phyloP scores from a whole-genome alignment of 257 asterid genomes.

The Ilex asprella region DNA sequence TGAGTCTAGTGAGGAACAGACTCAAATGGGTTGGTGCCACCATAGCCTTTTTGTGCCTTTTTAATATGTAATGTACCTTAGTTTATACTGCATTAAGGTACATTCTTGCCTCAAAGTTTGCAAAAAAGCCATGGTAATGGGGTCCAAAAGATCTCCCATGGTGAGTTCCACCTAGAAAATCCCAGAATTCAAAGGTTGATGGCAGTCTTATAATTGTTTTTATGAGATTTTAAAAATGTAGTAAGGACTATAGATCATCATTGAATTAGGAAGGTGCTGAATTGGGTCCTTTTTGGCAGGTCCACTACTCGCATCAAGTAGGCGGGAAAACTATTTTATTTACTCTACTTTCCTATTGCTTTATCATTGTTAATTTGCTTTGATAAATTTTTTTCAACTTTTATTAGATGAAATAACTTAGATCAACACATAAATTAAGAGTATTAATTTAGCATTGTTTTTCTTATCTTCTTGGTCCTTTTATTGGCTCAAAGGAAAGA shows the following conservation, averaged over 20 bases:
- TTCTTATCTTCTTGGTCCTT: no score
- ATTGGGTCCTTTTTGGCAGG: conserved; percentile 28
- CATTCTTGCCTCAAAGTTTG: conserved; percentile 52
- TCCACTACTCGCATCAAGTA: conserved; percentile 29
- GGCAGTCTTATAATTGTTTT: conserved; percentile 3
- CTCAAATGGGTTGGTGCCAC: conserved; percentile 42
- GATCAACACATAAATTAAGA: no score
- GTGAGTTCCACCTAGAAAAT: conserved; percentile 22
- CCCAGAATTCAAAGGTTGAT: conserved; percentile 26
- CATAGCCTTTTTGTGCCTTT: conserved; percentile 3
- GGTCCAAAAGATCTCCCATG: conserved; percentile 48
- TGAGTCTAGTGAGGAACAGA: conserved; percentile 37
- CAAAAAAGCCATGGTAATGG: conserved; percentile 17
- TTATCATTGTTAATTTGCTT: not conserved
- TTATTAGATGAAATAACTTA: not conserved
- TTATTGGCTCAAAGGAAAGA: no score
- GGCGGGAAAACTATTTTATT: conserved; percentile 7
- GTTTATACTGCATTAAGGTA: conserved; percentile 11
- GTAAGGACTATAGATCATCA: conserved; percentile 25
- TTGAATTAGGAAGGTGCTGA: conserved; percentile 30
- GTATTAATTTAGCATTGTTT: no score
- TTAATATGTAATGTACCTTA: not conserved
- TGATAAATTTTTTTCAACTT: not conserved
- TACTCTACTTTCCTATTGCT: not conserved
- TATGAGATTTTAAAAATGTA: conserved; percentile 2